Evolutionary conservation across 2,329 filamentous ascomycete genomes (phyloP), one percentile per base, ranked within the genome.

Genomic region (Fulvia fulva): DNA sequence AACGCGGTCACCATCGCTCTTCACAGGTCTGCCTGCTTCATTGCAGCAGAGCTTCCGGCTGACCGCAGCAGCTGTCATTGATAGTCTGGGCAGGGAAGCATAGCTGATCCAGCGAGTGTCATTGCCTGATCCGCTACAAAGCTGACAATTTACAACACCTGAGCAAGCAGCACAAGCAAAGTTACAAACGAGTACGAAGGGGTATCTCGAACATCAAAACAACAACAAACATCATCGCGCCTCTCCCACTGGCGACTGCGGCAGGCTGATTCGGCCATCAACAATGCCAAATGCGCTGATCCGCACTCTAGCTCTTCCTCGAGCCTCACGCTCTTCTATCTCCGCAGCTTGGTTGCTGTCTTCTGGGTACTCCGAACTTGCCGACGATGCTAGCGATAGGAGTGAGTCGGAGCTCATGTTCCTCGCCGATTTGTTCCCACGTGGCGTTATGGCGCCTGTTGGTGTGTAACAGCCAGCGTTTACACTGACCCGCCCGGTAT

Each of bases 291-390:
- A 58, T 12, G 21, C 34, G 37, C 45, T 47, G 14, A 57, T 28
- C 32, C 45, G 32, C 22, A 52, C 22, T 22, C 62, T 55, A 16
- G 55, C 14, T 50, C 62, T 50, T 25, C 62, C 62, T 28, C 62
- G 54, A 7, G 53, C 32, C 26, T 61, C 57, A 32, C 57, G 37
- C 45, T 64, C 62, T 21, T 56, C 56, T 34, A 63, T 63, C 19
- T 64, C 60, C 21, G 56, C 62, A n/a, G 62, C 62, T 32, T 64
- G 62, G 22, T 23, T 25, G 49, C 53, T 60, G n/a, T 19, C 32
- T 26, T 64, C 60, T n/a, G 60, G 57, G 54, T 62, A 64, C 3
- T 53, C 32, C 46, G 60, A 64, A 30, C 60, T 64, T 1, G 53
- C 41, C 32, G 53, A 41, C 2, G 53, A 57, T 14, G 37, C 51